Evolutionary conservation across 371 early-diverging fungal species (phyloP), one percentile per base, ranked within the genome.

Genomic region (Mucor saturninus): DNA sequence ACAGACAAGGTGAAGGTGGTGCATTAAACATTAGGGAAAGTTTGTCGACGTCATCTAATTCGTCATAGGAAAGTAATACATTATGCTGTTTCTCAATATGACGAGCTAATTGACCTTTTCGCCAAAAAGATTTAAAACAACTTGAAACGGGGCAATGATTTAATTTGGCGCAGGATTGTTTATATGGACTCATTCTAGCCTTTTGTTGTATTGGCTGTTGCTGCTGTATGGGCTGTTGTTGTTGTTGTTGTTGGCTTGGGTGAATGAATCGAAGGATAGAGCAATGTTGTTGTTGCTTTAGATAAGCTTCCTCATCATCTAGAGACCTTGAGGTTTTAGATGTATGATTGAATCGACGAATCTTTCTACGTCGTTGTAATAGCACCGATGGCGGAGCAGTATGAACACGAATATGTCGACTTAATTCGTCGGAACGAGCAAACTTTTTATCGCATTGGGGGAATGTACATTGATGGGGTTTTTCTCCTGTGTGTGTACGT

Each of bases 401-500:
- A 64, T 91, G 91, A 54, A 87, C 86, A 48, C 86, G 77, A 37
- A 86, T 74, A 73, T 94, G 94, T 53, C 91, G 81, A 51, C 88
- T 87, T 38, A 96, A 83, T 74, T 95, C 94, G 76, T 96, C 96
- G 5, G 92, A 91, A 37, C 94, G 84, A 26, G 94, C 88, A 73
- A 95, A 95, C 6, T 89, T 79, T 72, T 93, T 93, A 37, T 86
- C 85, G 62, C 95, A 95, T 60, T 86, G 84, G 5, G 79, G 77
- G 59, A 77, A 83, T 11, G 83, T 83, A 74, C 95, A 95, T 35
- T 80, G 84, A 69, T 88, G 92, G 1, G 95, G 94, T 54, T 89
- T 91, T 66, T 95, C 95, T 26, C 94, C 94, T 3, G 95, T 95
- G 66, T 95, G 95, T 2, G 93, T 93, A 60, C 93, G 85, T 48